Evolutionary conservation across 129 eudicot species (phyloP), one percentile per base, ranked within the genome.

Genomic region (Tagetes erecta): DNA sequence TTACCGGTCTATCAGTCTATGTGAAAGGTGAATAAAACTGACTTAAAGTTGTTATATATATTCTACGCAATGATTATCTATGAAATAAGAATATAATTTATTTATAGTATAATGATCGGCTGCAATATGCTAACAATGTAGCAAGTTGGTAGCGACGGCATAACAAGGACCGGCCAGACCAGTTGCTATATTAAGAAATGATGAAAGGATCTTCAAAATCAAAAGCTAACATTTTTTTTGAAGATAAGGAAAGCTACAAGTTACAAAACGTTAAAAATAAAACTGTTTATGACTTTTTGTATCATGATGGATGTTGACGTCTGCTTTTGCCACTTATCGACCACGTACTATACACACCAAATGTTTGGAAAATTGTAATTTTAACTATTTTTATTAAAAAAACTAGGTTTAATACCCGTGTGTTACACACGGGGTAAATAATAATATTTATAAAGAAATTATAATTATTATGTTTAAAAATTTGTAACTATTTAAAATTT

Each of bases 201-300:
- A 1, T 9, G 64, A 12, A 62, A 74, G 49, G 78, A 74, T 74
- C 71, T 63, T 64, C 51, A 36, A 1, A 49, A 74, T 74, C 78
- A 69, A 39, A 37, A 74, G n/a, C 1, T 14, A 20, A 27, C 27
- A 74, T 2, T 8, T 51, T 10, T 59, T 57, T 14, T 50, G 40
- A 38, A 63, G 65, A 65, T 62, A 63, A 62, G 8, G 71, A 75
- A 52, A 75, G 65, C 73, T 75, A 12, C 27, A 52, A 75, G 65
- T 66, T 75, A 12, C 27, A 40, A 51, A 38, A 65, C 31, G 33
- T 59, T 59, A 59, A 33, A 33, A 35, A 13, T 38, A 49, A 27
- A 38, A 38, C 53, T 64, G 64, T 36, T 70, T 8, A 44, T 44
- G 47, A 1, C 6, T 20, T 20, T 12, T 33, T 49, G 11, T 42